Evolutionary conservation across 1,139 yeast genomes (phyloP).

Genomic region (Yarrowia galli): DNA sequence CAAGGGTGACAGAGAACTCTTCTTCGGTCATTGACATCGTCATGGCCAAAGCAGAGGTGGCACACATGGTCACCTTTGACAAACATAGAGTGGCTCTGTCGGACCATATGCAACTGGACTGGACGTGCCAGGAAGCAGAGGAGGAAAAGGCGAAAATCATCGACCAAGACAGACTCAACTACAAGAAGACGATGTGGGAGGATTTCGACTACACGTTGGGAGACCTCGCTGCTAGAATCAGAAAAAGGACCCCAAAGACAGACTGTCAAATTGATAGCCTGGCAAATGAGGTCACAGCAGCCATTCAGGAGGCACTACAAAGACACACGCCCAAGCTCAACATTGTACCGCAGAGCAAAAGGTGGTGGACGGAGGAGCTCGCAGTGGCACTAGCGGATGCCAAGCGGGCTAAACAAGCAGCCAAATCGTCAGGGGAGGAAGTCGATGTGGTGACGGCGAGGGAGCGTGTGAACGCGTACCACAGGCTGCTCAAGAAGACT

Average conservation of each 20-base stretch:
- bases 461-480: not conserved
- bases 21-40: not conserved
- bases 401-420: not conserved
- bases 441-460: not conserved
- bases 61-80: not conserved
- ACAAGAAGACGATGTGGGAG: not conserved
- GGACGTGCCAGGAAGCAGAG: not conserved
- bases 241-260: not conserved
- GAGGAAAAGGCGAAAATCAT: not conserved
- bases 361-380: not conserved
- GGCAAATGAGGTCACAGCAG: not conserved
- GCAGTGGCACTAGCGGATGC: too few species aligned
- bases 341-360: not conserved
- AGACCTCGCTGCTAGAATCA: not conserved
- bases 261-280: not conserved
- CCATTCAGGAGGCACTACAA: not conserved
- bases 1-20: not conserved
- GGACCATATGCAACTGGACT: not conserved
- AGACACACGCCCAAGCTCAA: not conserved
- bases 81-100: not conserved
- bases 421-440: not conserved
- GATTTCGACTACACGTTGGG: not conserved
- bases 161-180: not conserved
- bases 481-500: not conserved
- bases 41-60: not conserved